Base-by-base conservation (phyloP, 768 basidiomycete species). In the Lactarius trivialis region DNA sequence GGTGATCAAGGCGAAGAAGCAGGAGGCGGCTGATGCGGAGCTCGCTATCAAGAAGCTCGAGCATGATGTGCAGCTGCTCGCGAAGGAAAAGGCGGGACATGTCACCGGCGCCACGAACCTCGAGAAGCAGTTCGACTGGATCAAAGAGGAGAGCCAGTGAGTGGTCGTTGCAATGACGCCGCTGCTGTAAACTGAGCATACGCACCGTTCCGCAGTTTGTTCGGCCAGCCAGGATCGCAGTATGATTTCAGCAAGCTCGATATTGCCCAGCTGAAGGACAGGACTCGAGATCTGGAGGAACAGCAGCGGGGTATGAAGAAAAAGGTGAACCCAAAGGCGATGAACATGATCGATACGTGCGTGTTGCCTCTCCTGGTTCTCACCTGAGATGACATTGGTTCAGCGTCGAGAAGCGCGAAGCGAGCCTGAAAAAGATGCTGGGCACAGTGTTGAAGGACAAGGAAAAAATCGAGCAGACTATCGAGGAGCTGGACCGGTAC, bases 341-440 rank as follows among this genome's bases (percentile, higher is more conserved):
- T 97, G 78, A 91, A 88, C 68, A 95, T 95, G 90, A 91, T 98
- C 55, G 96, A 97, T 67, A 88, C 83, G 93, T 97, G 65, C 62
- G 85, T 74, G 17, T 15, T 30, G 11, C 12, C 17, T 43, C 48
- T 4, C 19, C 26, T 33, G 9, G 11, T 28, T 5, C 28, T 30
- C 30, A n/a, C 30, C 30, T 30, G 50, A 21, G 30, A 30, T 49
- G 39, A 26, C 30, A 17, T 24, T 30, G 36, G 12, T 49, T 12
- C 68, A 97, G 94, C 59, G 91, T 95, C 51, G 97, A 98, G 78
- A 97, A 96, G 79, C 86, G 89, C 69, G 96, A 99, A 73, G 73
- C 80, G 0, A 82, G 83, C n/a, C 77, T 97, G 51, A 88, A 85
- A 73, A 93, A 91, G 78, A 98, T 91, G 84, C 80, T 98, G 72